These are phyloP conservation scores for Fraxinus quadrangulata DNA, from an alignment of 257 asterid genomes.

Conservation along the genomic window DNA sequence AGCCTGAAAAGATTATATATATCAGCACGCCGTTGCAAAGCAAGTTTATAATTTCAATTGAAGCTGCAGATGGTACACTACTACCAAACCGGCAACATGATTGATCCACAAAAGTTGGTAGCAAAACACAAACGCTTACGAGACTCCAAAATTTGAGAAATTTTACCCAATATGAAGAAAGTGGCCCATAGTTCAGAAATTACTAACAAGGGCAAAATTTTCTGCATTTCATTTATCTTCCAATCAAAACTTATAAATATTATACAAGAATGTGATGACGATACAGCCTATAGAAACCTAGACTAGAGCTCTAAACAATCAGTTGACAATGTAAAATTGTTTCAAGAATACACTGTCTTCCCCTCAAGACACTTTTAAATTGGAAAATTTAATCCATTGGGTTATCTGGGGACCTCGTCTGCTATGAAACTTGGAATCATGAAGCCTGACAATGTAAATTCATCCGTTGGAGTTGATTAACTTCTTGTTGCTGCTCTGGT, in stretches of 20 bases:
- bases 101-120: no score
- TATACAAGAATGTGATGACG: not conserved
- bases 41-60: no score
- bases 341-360: not conserved
- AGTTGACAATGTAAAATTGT: not conserved
- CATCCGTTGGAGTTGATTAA: constrained; percentile 86
- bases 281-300: not conserved
- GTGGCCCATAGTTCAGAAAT: no score
- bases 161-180: no score
- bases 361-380: not conserved
- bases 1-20: no score
- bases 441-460: constrained; percentile 58
- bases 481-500: constrained; percentile 85
- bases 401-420: constrained; percentile 3
- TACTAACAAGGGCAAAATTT: not conserved
- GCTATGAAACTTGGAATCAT: constrained; percentile 20
- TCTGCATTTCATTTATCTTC: not conserved
- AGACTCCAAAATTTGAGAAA: no score
- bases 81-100: no score
- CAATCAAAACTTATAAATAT: not conserved
- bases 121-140: no score
- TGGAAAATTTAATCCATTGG: not conserved
- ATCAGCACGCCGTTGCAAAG: no score
- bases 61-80: no score
- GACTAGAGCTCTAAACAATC: not conserved